Evolutionary conservation across 2,329 filamentous ascomycete genomes (phyloP), one percentile per base, ranked within the genome.

Genomic region (Huntiella decipiens): DNA sequence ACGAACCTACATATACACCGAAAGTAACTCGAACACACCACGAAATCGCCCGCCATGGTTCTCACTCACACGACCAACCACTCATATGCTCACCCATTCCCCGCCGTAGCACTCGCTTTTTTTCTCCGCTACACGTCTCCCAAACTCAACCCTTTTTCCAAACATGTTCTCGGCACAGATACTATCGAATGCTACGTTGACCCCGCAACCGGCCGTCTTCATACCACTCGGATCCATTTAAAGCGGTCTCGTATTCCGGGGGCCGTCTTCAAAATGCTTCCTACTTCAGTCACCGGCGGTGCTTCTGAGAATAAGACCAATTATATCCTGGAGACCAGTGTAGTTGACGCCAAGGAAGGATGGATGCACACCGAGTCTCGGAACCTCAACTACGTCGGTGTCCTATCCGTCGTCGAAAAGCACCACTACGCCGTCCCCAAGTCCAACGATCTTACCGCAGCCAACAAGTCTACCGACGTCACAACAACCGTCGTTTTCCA

Each of bases 71-170:
- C 71, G 45, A 77, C 74, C 55, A 75, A 72, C 62, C 79, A 82
- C 60, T 74, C 71, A 56, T 86, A 87, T 68, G 71, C 77, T 53
- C 84, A 88, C 62, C 79, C 81, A 42, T 88, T 88, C 65, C 77
- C 82, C 51, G 82, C 82, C 59, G 83, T 91, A 51, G 85, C 82
- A 42, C 78, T 91, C 60, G 83, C 83, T 64, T 91, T 85, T 70
- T 91, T 88, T 64, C 78, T 91, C 43, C 82, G 83, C 53, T 91
- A 91, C 63, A 85, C 82, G 50, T 74, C 71, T 4, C 70, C 71
- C 28, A 66, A 73, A 53, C 64, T 73, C 53, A 91, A 88, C 57
- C 83, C 83, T 5, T 87, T 88, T 65, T 79, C 78, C 53, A 77
- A 73, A 52, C 83, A 91, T 64, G 83, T 91, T 45, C 67, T 86